Conservation (phyloP, 257 asterid species). For the Capsicum rhomboideum region DNA sequence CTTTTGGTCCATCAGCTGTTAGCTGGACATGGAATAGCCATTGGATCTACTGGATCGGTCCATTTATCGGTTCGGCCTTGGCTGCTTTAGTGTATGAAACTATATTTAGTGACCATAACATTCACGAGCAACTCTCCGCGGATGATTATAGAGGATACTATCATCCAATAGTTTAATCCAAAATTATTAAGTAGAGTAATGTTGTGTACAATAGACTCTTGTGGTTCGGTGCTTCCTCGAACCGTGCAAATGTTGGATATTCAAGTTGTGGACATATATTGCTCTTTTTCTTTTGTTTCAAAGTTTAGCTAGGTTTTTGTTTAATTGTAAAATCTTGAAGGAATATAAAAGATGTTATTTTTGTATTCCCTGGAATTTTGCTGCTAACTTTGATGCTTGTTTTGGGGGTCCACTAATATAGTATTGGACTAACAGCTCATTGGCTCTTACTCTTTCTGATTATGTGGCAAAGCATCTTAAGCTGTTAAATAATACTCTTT, state of each 20-base stretch:
- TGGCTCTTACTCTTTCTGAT: too few species aligned
- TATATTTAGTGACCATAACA: conserved; percentile 36
- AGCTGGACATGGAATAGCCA: conserved; percentile 74
- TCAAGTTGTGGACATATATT: not conserved
- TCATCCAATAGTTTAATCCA: not conserved
- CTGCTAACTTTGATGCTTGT: not conserved
- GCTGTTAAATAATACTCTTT: too few species aligned
- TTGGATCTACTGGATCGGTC: conserved; percentile 87
- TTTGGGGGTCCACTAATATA: too few species aligned
- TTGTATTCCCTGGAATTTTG: not conserved
- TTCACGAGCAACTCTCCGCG: conserved; percentile 47
- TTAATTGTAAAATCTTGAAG: not conserved
- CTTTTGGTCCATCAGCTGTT: conserved; percentile 72
- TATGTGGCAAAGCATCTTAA: not conserved
- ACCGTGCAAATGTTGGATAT: not conserved
- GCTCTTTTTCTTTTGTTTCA: not conserved
- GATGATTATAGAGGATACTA: conserved; percentile 28
- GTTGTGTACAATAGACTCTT: too few species aligned
- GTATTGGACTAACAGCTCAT: too few species aligned
- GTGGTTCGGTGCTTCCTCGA: too few species aligned
- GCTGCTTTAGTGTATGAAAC: conserved; percentile 54
- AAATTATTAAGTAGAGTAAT: too few species aligned
- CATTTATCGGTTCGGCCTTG: conserved; percentile 49
- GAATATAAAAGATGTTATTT: too few species aligned
- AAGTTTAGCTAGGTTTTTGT: not conserved